Evolutionary conservation across 1,284 basidiomycete genomes (phyloP).

Genomic region (Waitea zeae): DNA sequence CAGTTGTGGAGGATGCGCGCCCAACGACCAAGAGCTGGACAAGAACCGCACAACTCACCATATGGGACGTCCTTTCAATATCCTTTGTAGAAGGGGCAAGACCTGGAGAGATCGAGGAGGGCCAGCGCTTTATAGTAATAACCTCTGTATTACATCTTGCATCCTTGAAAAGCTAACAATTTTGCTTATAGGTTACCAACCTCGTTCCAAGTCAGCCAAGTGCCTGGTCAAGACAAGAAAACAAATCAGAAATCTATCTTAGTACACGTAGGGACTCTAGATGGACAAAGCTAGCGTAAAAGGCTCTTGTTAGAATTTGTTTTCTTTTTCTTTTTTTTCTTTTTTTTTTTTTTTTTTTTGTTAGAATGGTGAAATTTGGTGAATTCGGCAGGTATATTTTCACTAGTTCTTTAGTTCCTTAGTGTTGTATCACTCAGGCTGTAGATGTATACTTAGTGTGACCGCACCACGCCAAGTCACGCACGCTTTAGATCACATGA

Average conservation of each 20-base stretch:
- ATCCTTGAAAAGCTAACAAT: not conserved
- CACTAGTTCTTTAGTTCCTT: too few species aligned
- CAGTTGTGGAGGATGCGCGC: constrained; percentile 58
- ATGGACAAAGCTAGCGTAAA: constrained; percentile 38
- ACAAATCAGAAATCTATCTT: constrained; percentile 41
- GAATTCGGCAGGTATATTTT: too few species aligned
- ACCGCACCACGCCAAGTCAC: too few species aligned
- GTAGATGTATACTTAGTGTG: too few species aligned
- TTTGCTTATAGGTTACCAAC: constrained; percentile 33
- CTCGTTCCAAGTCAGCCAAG: constrained; percentile 38
- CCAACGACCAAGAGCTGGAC: constrained; percentile 28
- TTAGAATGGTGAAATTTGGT: too few species aligned
- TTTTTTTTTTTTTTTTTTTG: too few species aligned
- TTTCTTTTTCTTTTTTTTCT: too few species aligned
- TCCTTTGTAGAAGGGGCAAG: constrained; percentile 29
- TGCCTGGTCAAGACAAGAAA: constrained; percentile 44
- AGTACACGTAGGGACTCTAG: constrained; percentile 41
- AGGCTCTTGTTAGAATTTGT: too few species aligned
- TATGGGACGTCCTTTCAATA: constrained; percentile 64
- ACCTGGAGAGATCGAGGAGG: constrained; percentile 34
- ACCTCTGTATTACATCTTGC: not conserved
- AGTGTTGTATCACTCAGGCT: too few species aligned
- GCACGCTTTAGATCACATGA: too few species aligned
- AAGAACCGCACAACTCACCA: constrained; percentile 58
- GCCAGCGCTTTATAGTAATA: constrained; percentile 50